Base-by-base conservation (phyloP, 805 yeast species). In the Cyberlindnera mycetangii region DNA sequence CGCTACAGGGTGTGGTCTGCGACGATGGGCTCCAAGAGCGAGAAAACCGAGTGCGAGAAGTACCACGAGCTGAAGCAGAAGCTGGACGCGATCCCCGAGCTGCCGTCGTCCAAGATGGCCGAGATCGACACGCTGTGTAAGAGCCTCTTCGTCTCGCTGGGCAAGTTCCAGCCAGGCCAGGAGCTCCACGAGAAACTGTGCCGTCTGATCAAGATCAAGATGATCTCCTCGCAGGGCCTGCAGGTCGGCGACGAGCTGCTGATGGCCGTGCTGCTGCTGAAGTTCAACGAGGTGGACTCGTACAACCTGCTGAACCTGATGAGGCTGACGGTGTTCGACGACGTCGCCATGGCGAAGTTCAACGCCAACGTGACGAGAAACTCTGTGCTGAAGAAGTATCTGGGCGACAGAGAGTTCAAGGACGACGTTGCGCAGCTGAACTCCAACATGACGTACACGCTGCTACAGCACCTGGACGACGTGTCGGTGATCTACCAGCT, bases 21-120 rank as follows among this genome's bases (percentile, higher is more conserved):
- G 5, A 17, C 41, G n/a, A 43, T 54, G 38, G 39, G 38, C 19
- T 24, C 31, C 10, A 42, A 47, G 8, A 51, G 45, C 32, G 37
- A 53, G 44, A 39, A 34, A 39, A 32, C 31, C 20, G 34, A 40
- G 43, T 52, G 71, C 21, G 68, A 78, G 39, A 60, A 69, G 15
- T 71, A 62, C 51, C 67, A 67, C 34, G 72, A 71, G 33, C 42
- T 67, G 12, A 59, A 56, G 31, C 45, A 60, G 16, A 65, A 70
- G 39, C 42, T 62, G 10, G 42, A 56, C 9, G 47, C 51, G 28
- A 62, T 53, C 17, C 45, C 64, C 51, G 58, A 59, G 15, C 58
- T 65, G 36, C 67, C 70, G 3, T 43, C 50, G 4, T 54, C 57
- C 14, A 65, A 65, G 42, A 53, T 56, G 28, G 44, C 44, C 2